A percentile compares a stretch with the other conserved stretches of the same genome.
phyloP scores from a whole-genome alignment of 768 basidiomycete species.

The Dioszegia crocea region DNA sequence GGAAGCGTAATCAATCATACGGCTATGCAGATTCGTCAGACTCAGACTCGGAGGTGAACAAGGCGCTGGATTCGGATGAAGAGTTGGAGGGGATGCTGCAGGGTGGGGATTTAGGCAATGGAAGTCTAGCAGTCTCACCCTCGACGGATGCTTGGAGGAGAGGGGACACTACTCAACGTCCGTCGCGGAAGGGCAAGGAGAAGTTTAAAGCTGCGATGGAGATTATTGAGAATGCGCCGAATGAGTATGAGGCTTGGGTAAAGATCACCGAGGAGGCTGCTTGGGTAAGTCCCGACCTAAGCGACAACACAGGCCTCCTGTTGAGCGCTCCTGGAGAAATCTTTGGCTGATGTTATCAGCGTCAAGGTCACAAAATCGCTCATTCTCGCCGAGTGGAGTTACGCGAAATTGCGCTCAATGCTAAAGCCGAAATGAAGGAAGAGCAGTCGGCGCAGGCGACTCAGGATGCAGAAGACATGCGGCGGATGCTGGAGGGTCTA shows the following conservation, averaged over 20 bases:
- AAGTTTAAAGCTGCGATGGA: slow-evolving; percentile 1
- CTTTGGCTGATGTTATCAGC: slow-evolving; percentile 12
- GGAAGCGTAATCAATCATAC: slow-evolving; percentile 7
- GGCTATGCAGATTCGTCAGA: not conserved
- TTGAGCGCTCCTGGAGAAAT: not conserved
- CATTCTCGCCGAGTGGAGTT: slow-evolving; percentile 21
- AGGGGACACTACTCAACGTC: not conserved
- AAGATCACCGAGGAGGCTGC: slow-evolving; percentile 34
- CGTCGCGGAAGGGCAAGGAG: not conserved
- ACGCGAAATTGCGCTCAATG: slow-evolving; percentile 26
- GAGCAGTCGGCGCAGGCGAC: slow-evolving; percentile 16
- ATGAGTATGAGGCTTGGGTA: slow-evolving; percentile 41
- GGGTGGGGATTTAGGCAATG: slow-evolving; percentile 1
- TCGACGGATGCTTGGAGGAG: not conserved
- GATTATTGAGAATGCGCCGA: slow-evolving; percentile 15
- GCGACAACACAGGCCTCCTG: not conserved
- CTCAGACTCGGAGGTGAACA: slow-evolving; percentile 16
- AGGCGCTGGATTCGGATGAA: slow-evolving; percentile 28
- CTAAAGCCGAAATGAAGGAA: slow-evolving; percentile 18
- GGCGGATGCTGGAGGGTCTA: slow-evolving; percentile 33
- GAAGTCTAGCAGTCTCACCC: not conserved
- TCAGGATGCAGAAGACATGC: slow-evolving; percentile 37
- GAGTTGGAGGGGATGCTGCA: slow-evolving; percentile 22
- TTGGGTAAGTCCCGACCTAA: slow-evolving; percentile 20
- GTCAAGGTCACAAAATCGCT: slow-evolving; percentile 25